Evolutionary conservation across 257 asterid genomes (phyloP), one percentile per base, ranked within the genome.

Genomic region (Fraxinus excelsior): DNA sequence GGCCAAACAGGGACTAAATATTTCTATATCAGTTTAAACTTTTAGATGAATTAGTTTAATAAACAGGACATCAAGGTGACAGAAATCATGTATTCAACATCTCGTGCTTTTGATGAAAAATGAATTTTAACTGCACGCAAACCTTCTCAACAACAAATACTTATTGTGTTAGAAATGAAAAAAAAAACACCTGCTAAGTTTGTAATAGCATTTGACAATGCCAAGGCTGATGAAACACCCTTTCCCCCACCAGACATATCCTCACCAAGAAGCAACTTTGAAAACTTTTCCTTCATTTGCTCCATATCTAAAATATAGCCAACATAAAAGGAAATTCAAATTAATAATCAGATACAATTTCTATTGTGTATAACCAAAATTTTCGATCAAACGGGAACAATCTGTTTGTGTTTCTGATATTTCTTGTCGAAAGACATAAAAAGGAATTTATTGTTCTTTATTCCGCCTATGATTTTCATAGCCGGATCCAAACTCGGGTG

Each of bases 191-290:
- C 99, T 79, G 97, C 97, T 76, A 93, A 85, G 75, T 95, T 95
- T 70, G 99, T 95, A 68, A 95, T 85, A 53, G 98, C 97, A 87
- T 95, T 95, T 19, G 99, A 95, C 82, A 95, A 76, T 3, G 99
- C 98, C 84, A 91, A 81, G 49, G 98, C 99, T 2, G 98, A 95
- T 67, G 98, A 88, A 79, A 91, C 98, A 44, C 99, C 98, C 82
- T 93, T 93, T 31, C 99, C 99, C 66, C 98, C 96, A 67, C 99
- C 99, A 29, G 99, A 95, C 99, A 95, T 95, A 80, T 93, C 98
- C 91, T 95, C 99, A 2, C 98, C 99, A 34, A 95, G 84, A 21
- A 95, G 96, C 96, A 95, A 77, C 86, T 95, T 95, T 67, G 97
- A 87, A 80, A 91, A 95, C 77, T 82, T 95, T 79, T 95, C 98